A percentile compares a stretch with the other conserved stretches of the same genome.
Evolutionary conservation across 345 rosid genomes (phyloP).

Genomic region (Moricandia arvensis): DNA sequence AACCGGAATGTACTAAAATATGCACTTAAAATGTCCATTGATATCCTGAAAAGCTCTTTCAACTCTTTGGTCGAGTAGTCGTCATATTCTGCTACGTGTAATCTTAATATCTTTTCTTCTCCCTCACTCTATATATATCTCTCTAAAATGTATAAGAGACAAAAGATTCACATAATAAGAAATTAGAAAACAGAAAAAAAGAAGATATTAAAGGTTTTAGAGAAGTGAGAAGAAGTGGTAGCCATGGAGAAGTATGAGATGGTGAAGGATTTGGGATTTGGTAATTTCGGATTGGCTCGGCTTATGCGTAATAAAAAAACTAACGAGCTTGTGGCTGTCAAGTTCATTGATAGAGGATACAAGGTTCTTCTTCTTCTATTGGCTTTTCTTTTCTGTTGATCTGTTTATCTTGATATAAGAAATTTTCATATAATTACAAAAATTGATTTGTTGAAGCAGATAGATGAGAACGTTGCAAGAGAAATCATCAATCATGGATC

Average conservation of each 20-base stretch:
- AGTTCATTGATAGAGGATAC: conserved; percentile 59
- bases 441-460: conserved; percentile 36
- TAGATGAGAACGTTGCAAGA: conserved; percentile 72
- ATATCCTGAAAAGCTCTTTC: conserved; percentile 9
- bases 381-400: background rate
- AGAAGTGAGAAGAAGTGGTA: conserved; percentile 12
- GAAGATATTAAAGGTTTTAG: background rate
- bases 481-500: conserved; percentile 79
- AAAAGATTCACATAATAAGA: background rate
- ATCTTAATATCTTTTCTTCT: background rate
- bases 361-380: conserved; percentile 40
- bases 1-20: background rate
- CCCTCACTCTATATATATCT: background rate
- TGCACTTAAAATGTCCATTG: conserved; percentile 9
- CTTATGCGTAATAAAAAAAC: conserved; percentile 54
- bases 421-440: background rate
- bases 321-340: conserved; percentile 61
- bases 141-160: background rate
- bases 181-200: background rate
- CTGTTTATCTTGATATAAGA: background rate
- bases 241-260: conserved; percentile 66
- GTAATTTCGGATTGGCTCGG: conserved; percentile 68
- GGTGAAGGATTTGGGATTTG: conserved; percentile 64
- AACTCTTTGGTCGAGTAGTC: background rate
- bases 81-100: conserved; percentile 29